Percentiles rank a stretch among this genome's conserved stretches.
Evolutionary conservation across 2,329 filamentous ascomycete species (phyloP).

Genomic region (Emergomyces orientalis): DNA sequence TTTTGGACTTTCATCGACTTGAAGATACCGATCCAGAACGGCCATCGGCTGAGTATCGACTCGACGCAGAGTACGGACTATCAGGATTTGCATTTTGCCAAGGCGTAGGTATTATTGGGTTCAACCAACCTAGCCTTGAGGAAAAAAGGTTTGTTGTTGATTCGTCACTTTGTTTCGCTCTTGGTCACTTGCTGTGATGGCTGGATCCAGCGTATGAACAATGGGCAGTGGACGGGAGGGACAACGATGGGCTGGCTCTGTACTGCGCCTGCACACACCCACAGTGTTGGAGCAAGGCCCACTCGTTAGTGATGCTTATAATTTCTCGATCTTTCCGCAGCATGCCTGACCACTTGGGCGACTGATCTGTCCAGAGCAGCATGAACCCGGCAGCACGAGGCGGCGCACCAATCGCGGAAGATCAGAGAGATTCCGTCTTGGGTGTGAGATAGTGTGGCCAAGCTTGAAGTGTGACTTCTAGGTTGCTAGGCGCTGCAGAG

Average conservation of each 20-base stretch:
- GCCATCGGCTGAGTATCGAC: not conserved
- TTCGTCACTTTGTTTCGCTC: constrained; percentile 2
- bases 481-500: constrained; percentile 14
- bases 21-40: constrained; percentile 7
- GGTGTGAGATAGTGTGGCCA: constrained; percentile 1
- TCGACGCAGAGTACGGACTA: not conserved
- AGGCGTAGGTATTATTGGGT: not conserved
- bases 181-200: not conserved
- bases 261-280: not conserved
- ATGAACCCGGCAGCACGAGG: constrained; percentile 11
- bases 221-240: not conserved
- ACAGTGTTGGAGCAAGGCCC: not conserved
- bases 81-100: constrained; percentile 4
- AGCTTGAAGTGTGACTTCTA: constrained; percentile 9
- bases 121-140: not conserved
- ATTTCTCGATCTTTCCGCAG: constrained; percentile 3
- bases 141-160: not conserved
- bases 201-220: too few relatives aligned
- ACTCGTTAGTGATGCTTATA: constrained; percentile 3
- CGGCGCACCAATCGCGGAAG: constrained; percentile 17
- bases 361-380: not conserved
- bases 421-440: constrained; percentile 14
- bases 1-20: not conserved
- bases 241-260: not conserved
- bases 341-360: not conserved